Evolutionary conservation across 2,329 filamentous ascomycete species (phyloP).

Genomic region (Alternaria rosae): DNA sequence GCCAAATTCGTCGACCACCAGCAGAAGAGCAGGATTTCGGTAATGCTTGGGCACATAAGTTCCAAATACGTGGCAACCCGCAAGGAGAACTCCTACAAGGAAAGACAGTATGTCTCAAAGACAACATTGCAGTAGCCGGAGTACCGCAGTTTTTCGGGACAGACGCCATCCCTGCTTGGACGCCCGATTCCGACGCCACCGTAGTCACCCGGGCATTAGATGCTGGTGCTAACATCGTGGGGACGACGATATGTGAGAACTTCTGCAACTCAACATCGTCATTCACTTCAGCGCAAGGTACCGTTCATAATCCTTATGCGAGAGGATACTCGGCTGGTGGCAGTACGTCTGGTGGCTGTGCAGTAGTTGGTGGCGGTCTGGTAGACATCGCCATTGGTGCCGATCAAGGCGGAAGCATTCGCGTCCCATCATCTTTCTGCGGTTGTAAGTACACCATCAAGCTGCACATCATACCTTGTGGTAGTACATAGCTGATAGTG

Average conservation of each 20-base stretch:
- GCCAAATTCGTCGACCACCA: slow-evolving; percentile 53
- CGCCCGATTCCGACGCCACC: slow-evolving; percentile 61
- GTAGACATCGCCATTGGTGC: slow-evolving; percentile 50
- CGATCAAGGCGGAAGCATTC: slow-evolving; percentile 52
- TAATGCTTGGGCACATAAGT: slow-evolving; percentile 61
- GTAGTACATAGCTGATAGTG: neutral
- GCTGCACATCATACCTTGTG: too few relatives aligned
- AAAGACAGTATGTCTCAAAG: slow-evolving; percentile 62
- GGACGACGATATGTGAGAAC: slow-evolving; percentile 63
- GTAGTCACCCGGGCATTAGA: slow-evolving; percentile 61
- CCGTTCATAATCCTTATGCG: slow-evolving; percentile 53
- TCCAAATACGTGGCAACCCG: slow-evolving; percentile 52
- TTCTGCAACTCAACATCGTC: slow-evolving; percentile 60
- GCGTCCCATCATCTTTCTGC: slow-evolving; percentile 48
- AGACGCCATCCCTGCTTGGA: slow-evolving; percentile 58
- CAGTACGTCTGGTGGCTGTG: slow-evolving; percentile 55
- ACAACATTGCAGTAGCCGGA: slow-evolving; percentile 62
- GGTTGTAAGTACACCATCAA: slow-evolving; percentile 30
- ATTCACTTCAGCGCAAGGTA: slow-evolving; percentile 55
- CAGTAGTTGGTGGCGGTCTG: slow-evolving; percentile 53
- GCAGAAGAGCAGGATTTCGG: slow-evolving; percentile 48
- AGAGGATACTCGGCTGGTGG: slow-evolving; percentile 58
- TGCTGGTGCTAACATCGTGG: slow-evolving; percentile 59
- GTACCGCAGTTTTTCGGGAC: slow-evolving; percentile 63
- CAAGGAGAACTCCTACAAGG: slow-evolving; percentile 35